Evolutionary conservation across 441 rosid species (phyloP), one percentile per base, ranked within the genome.

Genomic region (Euphorbia schlechtendalii): DNA sequence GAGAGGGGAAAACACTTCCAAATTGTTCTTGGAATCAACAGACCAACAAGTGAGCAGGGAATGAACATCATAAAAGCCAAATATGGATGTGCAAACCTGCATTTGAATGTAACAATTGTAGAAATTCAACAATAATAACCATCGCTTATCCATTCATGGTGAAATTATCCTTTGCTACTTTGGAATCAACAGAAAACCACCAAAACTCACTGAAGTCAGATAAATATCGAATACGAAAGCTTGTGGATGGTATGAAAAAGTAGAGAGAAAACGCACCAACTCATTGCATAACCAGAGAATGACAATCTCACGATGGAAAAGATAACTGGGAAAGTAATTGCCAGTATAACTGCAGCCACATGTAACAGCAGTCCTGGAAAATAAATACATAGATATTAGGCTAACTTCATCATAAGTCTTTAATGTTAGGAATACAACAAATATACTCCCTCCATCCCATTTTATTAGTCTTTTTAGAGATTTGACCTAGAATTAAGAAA

Each of bases 41-140:
- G 72, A 74, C 99, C 98, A 71, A 84, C 27, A 71, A 89, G 77
- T 53, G 96, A 86, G 78, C 86, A 77, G 32, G 99, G 99, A 64
- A 86, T 69, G 78, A 95, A 95, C 95, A 92, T 84, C 81, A 83
- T 56, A 76, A 80, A 92, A 59, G 97, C 98, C 76, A 95, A 77
- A 75, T 73, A 86, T 67, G 98, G 89, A 78, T 83, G 82, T 68
- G 98, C 90, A 80, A 88, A 95, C 99, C 99, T 95, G 87, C 87
- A 84, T 71, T 76, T 41, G 54, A 63, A 59, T 45, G n/a, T 8
- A 55, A 53, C 52, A 21, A 48, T 59, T 7, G 38, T 15, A 14
- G 10, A 32, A 69, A 34, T 59, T 64, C 28, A 64, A 48, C 34
- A 32, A 32, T 32, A 22, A 20, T 6, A 63, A 20, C 38, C 5